phyloP scores from a whole-genome alignment of 805 yeast species.

The Ogataea ramenticola region DNA sequence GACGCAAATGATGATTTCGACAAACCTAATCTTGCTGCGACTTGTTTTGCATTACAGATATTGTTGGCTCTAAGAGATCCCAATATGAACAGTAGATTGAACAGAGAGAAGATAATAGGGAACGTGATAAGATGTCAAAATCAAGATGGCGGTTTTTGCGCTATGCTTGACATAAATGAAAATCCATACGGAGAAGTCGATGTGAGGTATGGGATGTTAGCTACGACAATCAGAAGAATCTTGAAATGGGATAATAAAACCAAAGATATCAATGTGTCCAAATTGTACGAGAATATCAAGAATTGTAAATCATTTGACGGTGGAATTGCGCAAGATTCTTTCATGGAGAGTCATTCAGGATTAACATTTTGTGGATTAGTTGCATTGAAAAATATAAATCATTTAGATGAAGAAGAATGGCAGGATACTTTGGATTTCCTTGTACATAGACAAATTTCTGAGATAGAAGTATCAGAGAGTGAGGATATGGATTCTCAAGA shows the following conservation, averaged over 20 bases:
- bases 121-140: slow-evolving; percentile 59
- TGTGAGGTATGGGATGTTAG: slow-evolving; percentile 68
- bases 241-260: slow-evolving; percentile 20
- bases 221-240: slow-evolving; percentile 52
- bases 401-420: slow-evolving; percentile 16
- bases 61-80: slow-evolving; percentile 45
- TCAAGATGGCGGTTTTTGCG: slow-evolving; percentile 50
- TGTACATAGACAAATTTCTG: slow-evolving; percentile 51
- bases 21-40: slow-evolving; percentile 62
- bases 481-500: slow-evolving; percentile 38
- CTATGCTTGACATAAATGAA: slow-evolving; percentile 28
- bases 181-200: slow-evolving; percentile 56
- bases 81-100: slow-evolving; percentile 28
- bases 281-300: slow-evolving; percentile 32
- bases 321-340: slow-evolving; percentile 52
- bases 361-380: slow-evolving; percentile 79
- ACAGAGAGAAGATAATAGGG: slow-evolving; percentile 35
- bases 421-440: slow-evolving; percentile 49
- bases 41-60: slow-evolving; percentile 64
- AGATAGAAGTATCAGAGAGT: slow-evolving; percentile 19
- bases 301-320: slow-evolving; percentile 46
- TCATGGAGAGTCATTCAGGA: slow-evolving; percentile 76
- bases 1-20: slow-evolving; percentile 34
- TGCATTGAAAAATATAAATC: slow-evolving; percentile 37
- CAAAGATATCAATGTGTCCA: slow-evolving; percentile 34